phyloP scores from a whole-genome alignment of 306 rosid genomes.

The Acacia acuminata region DNA sequence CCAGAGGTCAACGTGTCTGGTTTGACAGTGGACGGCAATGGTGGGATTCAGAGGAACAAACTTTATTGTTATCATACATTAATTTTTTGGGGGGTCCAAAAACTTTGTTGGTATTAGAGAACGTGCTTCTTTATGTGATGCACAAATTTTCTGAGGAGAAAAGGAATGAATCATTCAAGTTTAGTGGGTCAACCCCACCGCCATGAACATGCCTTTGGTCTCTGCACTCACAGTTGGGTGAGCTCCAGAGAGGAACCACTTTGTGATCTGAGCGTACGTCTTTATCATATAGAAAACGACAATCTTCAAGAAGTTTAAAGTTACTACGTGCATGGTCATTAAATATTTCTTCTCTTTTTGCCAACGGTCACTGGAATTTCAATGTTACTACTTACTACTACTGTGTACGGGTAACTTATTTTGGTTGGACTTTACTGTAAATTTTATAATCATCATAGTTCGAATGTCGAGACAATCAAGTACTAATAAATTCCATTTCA shows the following conservation, averaged over 20 bases:
- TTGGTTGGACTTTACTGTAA: neutral
- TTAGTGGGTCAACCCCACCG: constrained; percentile 19
- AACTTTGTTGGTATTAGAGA: neutral
- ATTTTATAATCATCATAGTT: neutral
- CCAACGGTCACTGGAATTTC: neutral
- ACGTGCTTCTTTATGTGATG: neutral
- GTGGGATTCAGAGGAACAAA: neutral
- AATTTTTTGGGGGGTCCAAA: neutral
- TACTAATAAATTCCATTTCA: neutral
- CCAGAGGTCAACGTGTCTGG: constrained; percentile 23
- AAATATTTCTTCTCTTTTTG: neutral
- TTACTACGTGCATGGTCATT: neutral
- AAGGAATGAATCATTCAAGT: neutral
- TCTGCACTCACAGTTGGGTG: neutral
- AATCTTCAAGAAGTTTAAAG: neutral
- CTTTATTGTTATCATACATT: neutral
- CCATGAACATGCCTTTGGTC: neutral
- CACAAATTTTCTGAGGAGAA: neutral
- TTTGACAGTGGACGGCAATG: neutral
- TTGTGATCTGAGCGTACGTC: constrained; percentile 2
- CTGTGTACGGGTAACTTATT: no score
- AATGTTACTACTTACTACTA: no score
- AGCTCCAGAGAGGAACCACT: neutral
- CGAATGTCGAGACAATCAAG: neutral
- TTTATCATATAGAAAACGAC: neutral